phyloP scores from a whole-genome alignment of 176 grass and related monocot genomes.

The Oryza coarctata region DNA sequence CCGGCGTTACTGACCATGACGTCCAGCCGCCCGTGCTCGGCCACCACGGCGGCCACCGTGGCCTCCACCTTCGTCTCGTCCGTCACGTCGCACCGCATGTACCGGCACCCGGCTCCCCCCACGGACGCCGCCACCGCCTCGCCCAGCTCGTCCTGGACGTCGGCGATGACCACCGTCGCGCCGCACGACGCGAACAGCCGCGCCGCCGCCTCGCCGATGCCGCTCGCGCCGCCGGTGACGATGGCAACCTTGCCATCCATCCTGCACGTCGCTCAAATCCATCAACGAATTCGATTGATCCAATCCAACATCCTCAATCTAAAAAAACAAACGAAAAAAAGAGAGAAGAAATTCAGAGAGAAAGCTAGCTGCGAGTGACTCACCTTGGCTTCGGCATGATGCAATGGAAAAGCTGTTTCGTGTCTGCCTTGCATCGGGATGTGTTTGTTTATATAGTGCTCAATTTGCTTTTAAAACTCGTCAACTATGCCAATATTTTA shows the following conservation, averaged over 20 bases:
- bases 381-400: conserved; percentile 46
- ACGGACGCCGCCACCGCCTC: conserved; percentile 49
- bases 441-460: conserved; percentile 26
- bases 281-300: background rate
- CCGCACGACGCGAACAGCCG: conserved; percentile 70
- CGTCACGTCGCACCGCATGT: conserved; percentile 69
- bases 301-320: background rate
- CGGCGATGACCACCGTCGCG: conserved; percentile 69
- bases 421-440: background rate
- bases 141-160: conserved; percentile 76
- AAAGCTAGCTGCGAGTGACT: background rate
- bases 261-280: conserved; percentile 28
- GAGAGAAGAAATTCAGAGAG: background rate
- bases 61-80: conserved; percentile 74
- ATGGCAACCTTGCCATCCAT: conserved; percentile 83
- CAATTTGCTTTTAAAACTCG: background rate
- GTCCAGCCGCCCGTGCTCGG: conserved; percentile 65
- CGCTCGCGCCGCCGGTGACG: conserved; percentile 76
- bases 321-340: background rate
- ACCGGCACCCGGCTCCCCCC: conserved; percentile 38
- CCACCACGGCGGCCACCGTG: conserved; percentile 38
- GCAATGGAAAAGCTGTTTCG: background rate
- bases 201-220: conserved; percentile 71
- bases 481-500: conserved; percentile 15
- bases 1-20: conserved; percentile 86